These are phyloP conservation scores for Pythium grandisporangium DNA, from an alignment of 352 stramenopile species.

Conservation along the genomic window DNA sequence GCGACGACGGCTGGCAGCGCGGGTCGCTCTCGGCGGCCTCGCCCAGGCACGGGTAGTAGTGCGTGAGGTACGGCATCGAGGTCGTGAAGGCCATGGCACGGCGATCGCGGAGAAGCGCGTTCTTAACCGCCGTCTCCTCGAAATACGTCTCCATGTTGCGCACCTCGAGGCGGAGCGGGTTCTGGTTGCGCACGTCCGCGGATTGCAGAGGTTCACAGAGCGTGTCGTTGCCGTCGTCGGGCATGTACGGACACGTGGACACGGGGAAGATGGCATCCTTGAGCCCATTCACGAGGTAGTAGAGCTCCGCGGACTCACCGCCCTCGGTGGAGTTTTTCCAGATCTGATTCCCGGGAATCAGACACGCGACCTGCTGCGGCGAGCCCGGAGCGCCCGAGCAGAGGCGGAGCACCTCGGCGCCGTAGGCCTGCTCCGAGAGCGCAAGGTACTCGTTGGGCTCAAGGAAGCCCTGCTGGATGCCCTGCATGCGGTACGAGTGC, in stretches of 20 bases:
- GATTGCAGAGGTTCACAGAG: slow-evolving; percentile 30
- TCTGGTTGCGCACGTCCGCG: slow-evolving; percentile 20
- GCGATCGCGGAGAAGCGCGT: slow-evolving; percentile 23
- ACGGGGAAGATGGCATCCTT: slow-evolving; percentile 41
- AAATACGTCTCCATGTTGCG: slow-evolving; percentile 38
- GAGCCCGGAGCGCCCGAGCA: slow-evolving; percentile 34
- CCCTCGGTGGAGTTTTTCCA: slow-evolving; percentile 64
- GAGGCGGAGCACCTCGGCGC: slow-evolving; percentile 45
- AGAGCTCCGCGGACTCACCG: slow-evolving; percentile 32
- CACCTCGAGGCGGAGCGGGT: slow-evolving; percentile 33
- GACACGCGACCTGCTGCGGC: slow-evolving; percentile 47
- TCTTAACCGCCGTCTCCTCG: slow-evolving; percentile 32
- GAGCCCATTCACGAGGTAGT: slow-evolving; percentile 44
- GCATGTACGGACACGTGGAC: slow-evolving; percentile 35
- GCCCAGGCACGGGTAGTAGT: slow-evolving; percentile 56
- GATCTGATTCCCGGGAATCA: slow-evolving; percentile 52
- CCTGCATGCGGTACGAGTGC: slow-evolving; percentile 55
- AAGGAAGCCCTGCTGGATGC: slow-evolving; percentile 40
- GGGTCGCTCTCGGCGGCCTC: slow-evolving; percentile 27
- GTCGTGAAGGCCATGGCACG: slow-evolving; percentile 49
- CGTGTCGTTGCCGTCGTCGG: slow-evolving; percentile 33
- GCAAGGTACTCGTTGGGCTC: slow-evolving; percentile 39
- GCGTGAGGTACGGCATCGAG: slow-evolving; percentile 41
- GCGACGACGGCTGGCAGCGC: slow-evolving; percentile 38
- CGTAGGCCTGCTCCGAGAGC: slow-evolving; percentile 57